Percentiles rank a stretch among this genome's conserved stretches.
Evolutionary conservation across 1,284 basidiomycete genomes (phyloP).

Genomic region (Puccinia triticina): DNA sequence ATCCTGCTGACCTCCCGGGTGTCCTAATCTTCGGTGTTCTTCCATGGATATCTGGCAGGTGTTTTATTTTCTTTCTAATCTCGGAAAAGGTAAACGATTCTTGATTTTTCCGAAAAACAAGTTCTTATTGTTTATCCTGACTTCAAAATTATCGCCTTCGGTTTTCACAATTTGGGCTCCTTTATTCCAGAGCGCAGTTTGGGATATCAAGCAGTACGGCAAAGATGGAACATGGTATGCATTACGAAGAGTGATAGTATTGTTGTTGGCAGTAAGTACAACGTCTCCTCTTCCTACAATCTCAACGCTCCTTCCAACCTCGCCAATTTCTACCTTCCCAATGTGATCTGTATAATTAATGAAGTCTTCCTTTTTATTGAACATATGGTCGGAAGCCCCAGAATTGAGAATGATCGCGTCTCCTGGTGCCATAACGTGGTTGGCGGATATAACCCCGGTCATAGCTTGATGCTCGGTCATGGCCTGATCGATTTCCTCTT

Average conservation of each 20-base stretch:
- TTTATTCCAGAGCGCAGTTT: constrained; percentile 5
- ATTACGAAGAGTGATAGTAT: no score
- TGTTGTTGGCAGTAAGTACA: no score
- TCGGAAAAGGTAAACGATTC: constrained; percentile 1
- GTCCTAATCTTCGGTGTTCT: no score
- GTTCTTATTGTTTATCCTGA: not conserved
- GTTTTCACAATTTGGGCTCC: constrained; percentile 5
- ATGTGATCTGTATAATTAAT: no score
- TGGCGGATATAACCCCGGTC: not conserved
- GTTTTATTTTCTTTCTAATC: not conserved
- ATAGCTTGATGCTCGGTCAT: no score
- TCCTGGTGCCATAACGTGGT: not conserved
- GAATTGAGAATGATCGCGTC: constrained; percentile 1
- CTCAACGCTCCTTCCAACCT: no score
- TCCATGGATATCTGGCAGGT: not conserved
- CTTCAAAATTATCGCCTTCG: not conserved
- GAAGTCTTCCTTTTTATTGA: constrained; percentile 13
- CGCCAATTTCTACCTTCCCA: no score
- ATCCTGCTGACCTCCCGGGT: not conserved
- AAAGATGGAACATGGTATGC: no score
- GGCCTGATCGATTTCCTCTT: not conserved
- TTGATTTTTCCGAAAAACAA: constrained; percentile 24
- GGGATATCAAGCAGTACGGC: no score
- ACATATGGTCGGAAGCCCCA: constrained; percentile 19
- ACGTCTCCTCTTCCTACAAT: no score